Evolutionary conservation across 2,329 filamentous ascomycete genomes (phyloP), one percentile per base, ranked within the genome.

Genomic region (Dothistroma septosporum): DNA sequence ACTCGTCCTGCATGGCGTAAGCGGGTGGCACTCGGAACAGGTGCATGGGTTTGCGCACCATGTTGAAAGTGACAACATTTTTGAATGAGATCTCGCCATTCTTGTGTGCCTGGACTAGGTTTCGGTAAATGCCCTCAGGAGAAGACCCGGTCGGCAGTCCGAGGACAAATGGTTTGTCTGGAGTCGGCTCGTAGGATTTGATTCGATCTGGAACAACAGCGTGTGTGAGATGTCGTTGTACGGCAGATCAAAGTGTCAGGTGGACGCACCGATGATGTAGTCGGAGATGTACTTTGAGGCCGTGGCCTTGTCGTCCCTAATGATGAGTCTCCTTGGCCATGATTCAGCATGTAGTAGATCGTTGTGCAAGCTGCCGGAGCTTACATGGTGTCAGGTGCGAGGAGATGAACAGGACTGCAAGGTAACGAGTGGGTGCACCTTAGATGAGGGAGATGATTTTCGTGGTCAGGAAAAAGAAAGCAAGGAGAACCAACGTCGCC

Each of bases 51-150:
- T 31, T 49, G 44, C 33, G 44, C 24, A 89, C 87, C 91, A 94
- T 94, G 77, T 94, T 94, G 82, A 95, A 95, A 28, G 91, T 95
- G 72, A 94, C 84, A 70, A 95, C 90, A 87, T 95, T 85, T 72
- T 88, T 87, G 74, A 95, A 95, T 1, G 90, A 93, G 70, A 95
- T 87, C 72, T 90, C 77, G 70, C 87, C 87, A 66, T 84, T 82
- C 77, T 89, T 89, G 79, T 87, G 86, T 72, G 83, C 83, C 69
- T 84, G 77, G 53, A 94, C 90, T 28, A 95, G 83, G 67, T 87
- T 82, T 74, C 86, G 85, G 79, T 95, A 95, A 66, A 94, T 86
- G 55, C 85, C 82, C 63, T 92, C 83, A 2, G 91, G 91, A 64
- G 88, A 92, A 69, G 89, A 92, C 57, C 91, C 91, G 1, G 91